Conservation (phyloP, 805 yeast genomes). For the Cyberlindnera mississippiensis region DNA sequence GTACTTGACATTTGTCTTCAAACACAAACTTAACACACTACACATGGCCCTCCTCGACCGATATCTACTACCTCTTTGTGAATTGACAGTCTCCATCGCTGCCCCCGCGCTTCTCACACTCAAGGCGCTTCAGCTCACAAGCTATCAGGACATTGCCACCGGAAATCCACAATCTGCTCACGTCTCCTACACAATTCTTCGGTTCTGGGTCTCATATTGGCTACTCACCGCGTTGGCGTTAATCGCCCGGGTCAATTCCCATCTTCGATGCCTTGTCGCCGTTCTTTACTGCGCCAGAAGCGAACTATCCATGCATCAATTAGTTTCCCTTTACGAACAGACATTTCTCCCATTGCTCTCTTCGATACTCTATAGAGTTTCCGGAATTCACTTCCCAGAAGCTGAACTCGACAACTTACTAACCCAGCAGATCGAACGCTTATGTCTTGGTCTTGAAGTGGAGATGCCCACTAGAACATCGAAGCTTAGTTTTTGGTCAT, state of each 20-base stretch:
- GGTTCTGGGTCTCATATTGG: constrained; percentile 25
- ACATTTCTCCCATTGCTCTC: constrained; percentile 8
- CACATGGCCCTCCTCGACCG: constrained; percentile 7
- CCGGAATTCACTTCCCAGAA: background rate
- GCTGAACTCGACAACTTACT: constrained; percentile 7
- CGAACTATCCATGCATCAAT: background rate
- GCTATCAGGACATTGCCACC: background rate
- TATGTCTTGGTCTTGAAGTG: too few relatives aligned
- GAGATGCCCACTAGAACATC: too few relatives aligned
- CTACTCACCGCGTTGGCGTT: constrained; percentile 11
- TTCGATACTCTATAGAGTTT: background rate
- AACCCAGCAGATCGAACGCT: too few relatives aligned
- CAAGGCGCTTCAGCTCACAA: constrained; percentile 15
- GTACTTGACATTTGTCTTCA: too few relatives aligned
- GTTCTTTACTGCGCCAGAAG: constrained; percentile 12
- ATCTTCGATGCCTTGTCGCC: constrained; percentile 14
- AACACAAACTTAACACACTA: too few relatives aligned
- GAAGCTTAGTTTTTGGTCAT: too few relatives aligned
- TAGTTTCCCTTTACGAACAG: constrained; percentile 12
- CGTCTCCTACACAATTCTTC: constrained; percentile 1
- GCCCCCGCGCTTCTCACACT: constrained; percentile 23
- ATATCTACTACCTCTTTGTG: constrained; percentile 17
- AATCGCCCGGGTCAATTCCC: constrained; percentile 16
- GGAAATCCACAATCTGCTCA: constrained; percentile 1
- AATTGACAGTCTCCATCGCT: constrained; percentile 9